Evolutionary conservation across 2,329 filamentous ascomycete species (phyloP).

Genomic region (Dactylellina cionopaga): DNA sequence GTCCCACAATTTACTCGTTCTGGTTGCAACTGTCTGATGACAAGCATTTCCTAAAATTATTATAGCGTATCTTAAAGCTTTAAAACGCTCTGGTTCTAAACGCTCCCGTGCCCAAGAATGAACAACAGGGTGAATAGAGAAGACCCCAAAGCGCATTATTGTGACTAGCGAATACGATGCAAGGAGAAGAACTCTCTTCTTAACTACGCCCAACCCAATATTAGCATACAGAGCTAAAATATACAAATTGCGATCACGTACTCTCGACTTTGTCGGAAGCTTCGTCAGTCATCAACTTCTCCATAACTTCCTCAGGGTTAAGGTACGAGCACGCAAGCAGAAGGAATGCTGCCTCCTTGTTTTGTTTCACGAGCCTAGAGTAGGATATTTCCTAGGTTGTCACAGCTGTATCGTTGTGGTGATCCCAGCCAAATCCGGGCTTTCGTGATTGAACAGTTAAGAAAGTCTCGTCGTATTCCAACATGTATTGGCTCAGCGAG

Average conservation of each 20-base stretch:
- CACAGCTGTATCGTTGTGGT: constrained; percentile 38
- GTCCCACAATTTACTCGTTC: constrained; percentile 1
- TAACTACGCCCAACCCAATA: not conserved
- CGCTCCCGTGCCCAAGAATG: constrained; percentile 51
- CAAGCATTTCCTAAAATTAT: constrained; percentile 3
- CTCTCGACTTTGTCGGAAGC: constrained; percentile 1
- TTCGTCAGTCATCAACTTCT: constrained; percentile 38
- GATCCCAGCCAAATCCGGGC: constrained; percentile 30
- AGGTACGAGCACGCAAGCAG: constrained; percentile 54
- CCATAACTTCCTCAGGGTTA: constrained; percentile 47
- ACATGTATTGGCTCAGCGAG: constrained; percentile 35
- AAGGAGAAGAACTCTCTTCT: constrained; percentile 22
- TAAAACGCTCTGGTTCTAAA: not conserved
- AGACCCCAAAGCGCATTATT: constrained; percentile 3
- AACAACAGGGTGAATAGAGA: constrained; percentile 51
- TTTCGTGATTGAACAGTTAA: constrained; percentile 29
- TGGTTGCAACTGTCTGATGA: not conserved
- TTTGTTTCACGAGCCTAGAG: constrained; percentile 37
- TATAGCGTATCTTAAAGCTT: not conserved
- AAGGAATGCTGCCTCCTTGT: constrained; percentile 36
- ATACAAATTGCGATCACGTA: not conserved
- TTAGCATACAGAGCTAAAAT: constrained; percentile 22
- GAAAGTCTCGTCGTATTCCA: constrained; percentile 45
- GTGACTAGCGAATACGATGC: constrained; percentile 18
- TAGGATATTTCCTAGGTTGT: constrained; percentile 53